Base-by-base conservation (phyloP, 345 rosid genomes). In the Viola odorata region DNA sequence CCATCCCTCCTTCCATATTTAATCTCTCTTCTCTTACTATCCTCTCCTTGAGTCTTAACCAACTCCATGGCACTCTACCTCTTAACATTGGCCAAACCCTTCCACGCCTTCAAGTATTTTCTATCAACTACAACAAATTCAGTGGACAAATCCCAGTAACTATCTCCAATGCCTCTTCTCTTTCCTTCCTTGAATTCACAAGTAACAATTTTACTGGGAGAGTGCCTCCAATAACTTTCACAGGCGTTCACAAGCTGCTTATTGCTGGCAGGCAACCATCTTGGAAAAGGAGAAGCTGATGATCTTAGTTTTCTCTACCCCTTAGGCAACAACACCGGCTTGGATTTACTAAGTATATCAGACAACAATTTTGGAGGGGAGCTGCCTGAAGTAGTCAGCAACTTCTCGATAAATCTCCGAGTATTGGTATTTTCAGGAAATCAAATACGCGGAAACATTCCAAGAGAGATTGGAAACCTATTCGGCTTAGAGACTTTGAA, bases 151-250 rank as follows among this genome's bases (percentile, higher is more conserved):
- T 73, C 47, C 75, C 73, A 8, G 4, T 51, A 4, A 69, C 78
- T 6, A 15, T 73, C 39, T 53, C 64, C 12, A 70, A 73, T 64
- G 73, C 65, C 12, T 61, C 78, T 4, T 41, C 14, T 4, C 62
- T 73, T 1, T 7, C 44, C 4, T 0, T 0, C 1, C 0, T 77
- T 3, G 6, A 11, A 23, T 37, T 64, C 12, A 10, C 0, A 3
- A 8, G 0, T 0, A 70, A 73, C 65, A 67, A 55, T 8, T 48
- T 77, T 13, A 45, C 13, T 11, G 66, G 51, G 3, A 54, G 44
- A 10, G 54, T 71, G 37, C 62, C 67, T 13, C 4, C 57, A n/a
- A n/a, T n/a, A n/a, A n/a, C n/a, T 1, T 15, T 47, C 14, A 12
- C 50, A 47, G n/a, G 16, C 50, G 12, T 15, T 2, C 50, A 13